Conservation (phyloP, 257 asterid genomes). For the Solanum infundibuliforme region DNA sequence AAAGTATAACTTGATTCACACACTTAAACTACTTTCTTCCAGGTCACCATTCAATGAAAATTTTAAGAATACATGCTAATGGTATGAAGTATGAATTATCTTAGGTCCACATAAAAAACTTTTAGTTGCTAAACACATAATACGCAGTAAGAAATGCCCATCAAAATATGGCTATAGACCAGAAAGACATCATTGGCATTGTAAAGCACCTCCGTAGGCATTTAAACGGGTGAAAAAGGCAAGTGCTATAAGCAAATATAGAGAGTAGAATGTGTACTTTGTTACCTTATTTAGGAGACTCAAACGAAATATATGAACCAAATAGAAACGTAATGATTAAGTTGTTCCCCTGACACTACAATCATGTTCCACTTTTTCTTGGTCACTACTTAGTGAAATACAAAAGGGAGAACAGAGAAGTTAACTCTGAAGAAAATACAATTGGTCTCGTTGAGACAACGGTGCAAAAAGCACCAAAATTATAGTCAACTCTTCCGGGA, state of each 20-base stretch:
- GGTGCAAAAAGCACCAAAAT: background rate
- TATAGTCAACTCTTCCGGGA: background rate
- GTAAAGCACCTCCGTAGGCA: background rate
- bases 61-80: background rate
- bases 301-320: background rate
- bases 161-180: background rate
- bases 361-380: background rate
- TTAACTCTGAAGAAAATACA: background rate
- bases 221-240: background rate
- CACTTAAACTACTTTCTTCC: conserved; percentile 17
- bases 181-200: background rate
- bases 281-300: background rate
- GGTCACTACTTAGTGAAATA: background rate
- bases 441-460: background rate
- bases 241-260: background rate
- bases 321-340: background rate
- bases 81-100: background rate
- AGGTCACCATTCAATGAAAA: background rate
- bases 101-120: background rate
- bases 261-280: background rate
- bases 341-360: background rate
- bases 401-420: background rate
- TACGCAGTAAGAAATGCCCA: background rate
- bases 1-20: conserved; percentile 50
- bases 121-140: background rate